Evolutionary conservation across 164 flowering plant genomes (phyloP), one percentile per base, ranked within the genome.

Genomic region (Vitis rupestris): DNA sequence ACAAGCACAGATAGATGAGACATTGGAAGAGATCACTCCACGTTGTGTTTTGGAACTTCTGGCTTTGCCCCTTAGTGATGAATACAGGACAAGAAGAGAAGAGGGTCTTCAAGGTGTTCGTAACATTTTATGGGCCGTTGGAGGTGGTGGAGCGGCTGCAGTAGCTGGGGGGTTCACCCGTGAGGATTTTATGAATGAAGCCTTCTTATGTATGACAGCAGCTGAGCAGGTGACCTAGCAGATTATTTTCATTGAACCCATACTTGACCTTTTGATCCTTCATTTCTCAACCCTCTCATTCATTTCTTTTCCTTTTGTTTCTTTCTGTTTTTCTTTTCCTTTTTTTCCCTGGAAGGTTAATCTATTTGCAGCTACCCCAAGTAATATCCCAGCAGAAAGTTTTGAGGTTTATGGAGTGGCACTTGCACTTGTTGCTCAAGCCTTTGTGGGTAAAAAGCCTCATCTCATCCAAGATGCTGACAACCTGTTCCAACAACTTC

Each of bases 401-500:
- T 95, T 93, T 76, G 99, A 93, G 83, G 93, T 85, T 68, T 93
- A 95, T 79, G 97, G 94, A 61, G 97, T 90, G 70, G 99, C 98
- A 52, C 93, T 95, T 72, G 97, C 99, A n/a, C 88, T 93, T 66
- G 98, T 93, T 65, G 89, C 93, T 19, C 90, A 86, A 71, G 98
- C 98, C 31, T 88, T 93, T 80, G 75, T 82, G 19, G 80, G 89
- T 53, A 93, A 95, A 75, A 93, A 91, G 65, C 99, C 99, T 63
- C 90, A 88, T 78, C 87, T 84, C 67, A 90, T 91, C 67, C 79
- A 76, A 79, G 91, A 93, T 76, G 97, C 98, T 50, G 98, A 91
- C 74, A 85, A 89, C 72, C 84, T 90, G 55, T 93, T 95, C 78
- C 85, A 79, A 68, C 91, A 93, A 75, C 99, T 95, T 76, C 99